Conservation (phyloP, 192 early-diverging fungal genomes). For the Coemansia sp. region DNA sequence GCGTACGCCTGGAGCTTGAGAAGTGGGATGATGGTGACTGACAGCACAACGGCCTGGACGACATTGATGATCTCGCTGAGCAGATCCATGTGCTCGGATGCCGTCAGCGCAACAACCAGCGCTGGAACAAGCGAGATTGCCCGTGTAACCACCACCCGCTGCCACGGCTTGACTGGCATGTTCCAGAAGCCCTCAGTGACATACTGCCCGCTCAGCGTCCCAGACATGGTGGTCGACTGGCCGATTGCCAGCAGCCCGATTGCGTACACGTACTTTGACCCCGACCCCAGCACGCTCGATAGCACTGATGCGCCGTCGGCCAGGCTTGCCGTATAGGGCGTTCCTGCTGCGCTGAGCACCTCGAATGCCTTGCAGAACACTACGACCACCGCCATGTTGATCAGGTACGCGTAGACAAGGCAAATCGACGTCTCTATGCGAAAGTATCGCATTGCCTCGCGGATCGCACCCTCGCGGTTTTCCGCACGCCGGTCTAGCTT, state of each 20-base stretch:
- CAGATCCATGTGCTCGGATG: conserved; percentile 61
- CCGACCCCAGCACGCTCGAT: conserved; percentile 61
- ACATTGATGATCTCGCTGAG: conserved; percentile 73
- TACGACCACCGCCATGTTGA: conserved; percentile 72
- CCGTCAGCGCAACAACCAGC: conserved; percentile 61
- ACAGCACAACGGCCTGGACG: conserved; percentile 66
- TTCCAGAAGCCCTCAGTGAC: conserved; percentile 86
- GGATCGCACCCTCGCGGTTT: conserved; percentile 59
- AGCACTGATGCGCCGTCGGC: conserved; percentile 58
- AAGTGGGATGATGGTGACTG: conserved; percentile 65
- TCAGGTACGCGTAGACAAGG: conserved; percentile 63
- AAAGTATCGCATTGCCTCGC: conserved; percentile 72
- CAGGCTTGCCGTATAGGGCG: conserved; percentile 40
- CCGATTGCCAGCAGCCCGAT: conserved; percentile 79
- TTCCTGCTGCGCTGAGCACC: conserved; percentile 54
- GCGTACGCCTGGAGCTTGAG: conserved; percentile 60
- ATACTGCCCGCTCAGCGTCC: conserved; percentile 88
- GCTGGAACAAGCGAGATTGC: conserved; percentile 64
- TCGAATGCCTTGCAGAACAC: conserved; percentile 62
- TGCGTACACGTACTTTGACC: conserved; percentile 74
- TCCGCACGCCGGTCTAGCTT: conserved; percentile 52
- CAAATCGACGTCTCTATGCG: conserved; percentile 62
- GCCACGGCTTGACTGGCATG: conserved; percentile 68
- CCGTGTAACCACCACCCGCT: conserved; percentile 64
- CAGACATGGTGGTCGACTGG: conserved; percentile 85